Evolutionary conservation across 225 moss, liverwort and hornwort genomes (phyloP).

Genomic region (Thuidium tamariscinum): DNA sequence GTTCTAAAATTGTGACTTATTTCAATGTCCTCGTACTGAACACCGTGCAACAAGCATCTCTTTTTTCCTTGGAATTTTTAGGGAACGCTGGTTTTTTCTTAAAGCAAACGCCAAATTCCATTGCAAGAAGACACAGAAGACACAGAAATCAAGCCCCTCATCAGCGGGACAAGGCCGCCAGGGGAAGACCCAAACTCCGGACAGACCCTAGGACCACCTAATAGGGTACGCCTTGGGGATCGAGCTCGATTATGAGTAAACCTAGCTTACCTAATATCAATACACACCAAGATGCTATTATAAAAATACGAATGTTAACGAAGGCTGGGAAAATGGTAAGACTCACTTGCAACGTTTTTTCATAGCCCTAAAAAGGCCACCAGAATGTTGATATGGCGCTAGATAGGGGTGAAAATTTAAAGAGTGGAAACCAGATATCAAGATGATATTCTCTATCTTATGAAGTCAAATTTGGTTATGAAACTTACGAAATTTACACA

Average conservation of each 20-base stretch:
- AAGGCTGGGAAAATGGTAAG: background rate
- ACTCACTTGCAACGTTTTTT: background rate
- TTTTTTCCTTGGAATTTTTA: background rate
- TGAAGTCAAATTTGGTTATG: background rate
- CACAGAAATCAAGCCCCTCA: background rate
- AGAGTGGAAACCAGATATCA: background rate
- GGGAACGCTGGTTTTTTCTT: background rate
- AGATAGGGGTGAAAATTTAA: background rate
- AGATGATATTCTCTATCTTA: background rate
- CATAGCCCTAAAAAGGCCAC: background rate
- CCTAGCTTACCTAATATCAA: background rate
- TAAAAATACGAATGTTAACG: background rate
- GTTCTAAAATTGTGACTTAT: background rate
- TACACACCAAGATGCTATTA: background rate
- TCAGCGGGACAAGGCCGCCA: background rate
- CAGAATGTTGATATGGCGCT: background rate
- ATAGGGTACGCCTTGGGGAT: background rate
- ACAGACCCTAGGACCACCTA: background rate
- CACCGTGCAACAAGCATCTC: background rate
- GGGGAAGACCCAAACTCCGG: too few relatives aligned
- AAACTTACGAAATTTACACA: background rate
- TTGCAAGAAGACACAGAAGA: background rate
- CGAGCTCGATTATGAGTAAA: background rate
- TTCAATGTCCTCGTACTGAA: background rate
- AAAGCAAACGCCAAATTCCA: background rate